Base-by-base conservation (phyloP, 129 eudicot genomes). In the Ambrosia artemisiifolia region DNA sequence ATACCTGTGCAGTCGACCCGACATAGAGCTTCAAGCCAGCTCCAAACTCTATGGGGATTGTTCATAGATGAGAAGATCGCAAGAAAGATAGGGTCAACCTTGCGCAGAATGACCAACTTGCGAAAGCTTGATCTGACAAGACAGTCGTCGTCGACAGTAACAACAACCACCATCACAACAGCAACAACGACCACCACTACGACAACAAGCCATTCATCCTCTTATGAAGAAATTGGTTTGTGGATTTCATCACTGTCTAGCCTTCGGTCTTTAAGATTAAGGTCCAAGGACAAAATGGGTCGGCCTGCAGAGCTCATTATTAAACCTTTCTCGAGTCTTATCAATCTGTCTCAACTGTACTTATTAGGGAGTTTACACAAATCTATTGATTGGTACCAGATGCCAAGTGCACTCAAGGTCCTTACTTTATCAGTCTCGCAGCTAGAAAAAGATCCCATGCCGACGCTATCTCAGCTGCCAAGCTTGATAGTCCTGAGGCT, bases 401-500 rank as follows among this genome's bases (percentile, higher is more conserved):
- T 78, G 33, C 77, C 82, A 28, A 19, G 38, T 51, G 82, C 67
- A 63, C 72, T 78, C 50, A 71, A 71, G 57, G 77, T 63, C 42
- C 67, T 78, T 35, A 78, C 82, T 7, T 53, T 78, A 70, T 78
- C 82, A 28, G 67, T 78, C 72, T 78, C 82, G 18, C 40, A 53
- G 40, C 77, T 78, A 53, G 60, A 40, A 3, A 6, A 78, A 40
- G 82, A 78, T 71, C 82, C 82, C 17, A 71, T 78, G 82, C 77
- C 60, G n/a, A 71, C 77, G 3, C 67, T 78, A 38, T 63, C 77
- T 13, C 65, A 78, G 67, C 67, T 78, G 48, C 60, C 67, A 4
- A 78, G 48, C 77, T 78, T 78, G 59, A 18, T 78, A 7, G 77
- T 50, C 30, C 82, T 78, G 36, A 71, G 82, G 72, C 77, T 78